Conservation (phyloP, 2,329 filamentous ascomycete genomes). For the Fusarium oxysporum region DNA sequence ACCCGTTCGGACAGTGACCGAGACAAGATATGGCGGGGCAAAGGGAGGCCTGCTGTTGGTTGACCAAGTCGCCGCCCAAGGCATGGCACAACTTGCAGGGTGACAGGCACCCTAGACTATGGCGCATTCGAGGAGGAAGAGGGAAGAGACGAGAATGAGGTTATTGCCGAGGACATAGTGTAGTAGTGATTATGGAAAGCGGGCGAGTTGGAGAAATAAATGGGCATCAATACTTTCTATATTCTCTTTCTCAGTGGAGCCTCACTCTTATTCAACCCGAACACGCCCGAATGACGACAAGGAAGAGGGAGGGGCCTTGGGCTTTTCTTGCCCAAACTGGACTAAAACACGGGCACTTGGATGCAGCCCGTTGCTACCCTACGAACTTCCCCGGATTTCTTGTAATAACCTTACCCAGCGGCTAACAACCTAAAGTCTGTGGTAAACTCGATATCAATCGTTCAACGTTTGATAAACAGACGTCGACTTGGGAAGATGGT, state of each 20-base stretch:
- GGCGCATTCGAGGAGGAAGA: conserved; percentile 13
- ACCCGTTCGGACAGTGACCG: conserved; percentile 45
- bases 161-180: conserved; percentile 20
- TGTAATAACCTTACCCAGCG: conserved; percentile 30
- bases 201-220: conserved; percentile 3
- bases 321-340: conserved; percentile 17
- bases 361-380: conserved; percentile 20
- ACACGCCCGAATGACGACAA: conserved; percentile 29
- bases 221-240: conserved; percentile 14
- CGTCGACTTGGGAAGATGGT: not conserved
- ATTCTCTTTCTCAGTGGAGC: conserved; percentile 13
- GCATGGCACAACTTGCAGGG: conserved; percentile 34
- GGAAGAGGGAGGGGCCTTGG: conserved; percentile 9
- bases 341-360: conserved; percentile 26
- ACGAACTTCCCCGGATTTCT: conserved; percentile 34
- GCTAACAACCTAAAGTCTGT: not conserved
- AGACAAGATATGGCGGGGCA: conserved; percentile 39
- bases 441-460: not conserved
- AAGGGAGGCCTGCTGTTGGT: conserved; percentile 37
- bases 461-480: not conserved
- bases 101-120: conserved; percentile 26
- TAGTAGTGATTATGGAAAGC: not conserved
- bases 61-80: conserved; percentile 17
- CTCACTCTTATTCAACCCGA: conserved; percentile 29
- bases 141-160: conserved; percentile 1